Percentiles rank a stretch among this genome's conserved stretches.
These are phyloP conservation scores for Castanospermum australe DNA, from an alignment of 306 rosid species.

Conservation along the genomic window DNA sequence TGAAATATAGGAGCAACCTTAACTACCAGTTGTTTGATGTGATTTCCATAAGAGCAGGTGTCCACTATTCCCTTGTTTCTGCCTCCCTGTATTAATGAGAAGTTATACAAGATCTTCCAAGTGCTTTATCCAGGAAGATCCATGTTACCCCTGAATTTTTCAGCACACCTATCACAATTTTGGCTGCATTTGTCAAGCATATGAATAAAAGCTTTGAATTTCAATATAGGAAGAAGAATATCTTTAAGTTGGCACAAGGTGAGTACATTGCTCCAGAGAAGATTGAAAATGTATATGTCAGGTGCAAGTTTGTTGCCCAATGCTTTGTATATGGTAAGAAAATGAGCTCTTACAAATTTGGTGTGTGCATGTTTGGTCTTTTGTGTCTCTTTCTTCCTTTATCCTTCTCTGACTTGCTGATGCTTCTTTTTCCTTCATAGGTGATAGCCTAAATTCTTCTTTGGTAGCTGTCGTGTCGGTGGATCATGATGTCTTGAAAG, in stretches of 20 bases:
- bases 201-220: constrained; percentile 15
- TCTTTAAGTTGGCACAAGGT: constrained; percentile 99
- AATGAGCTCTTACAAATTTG: constrained; percentile 16
- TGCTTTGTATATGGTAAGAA: constrained; percentile 90
- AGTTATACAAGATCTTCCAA: background rate
- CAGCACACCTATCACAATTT: background rate
- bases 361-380: background rate
- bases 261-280: constrained; percentile 99
- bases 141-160: constrained; percentile 10
- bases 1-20: background rate
- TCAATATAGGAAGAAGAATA: constrained; percentile 86
- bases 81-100: background rate
- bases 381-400: background rate
- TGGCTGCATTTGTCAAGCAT: background rate
- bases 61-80: background rate
- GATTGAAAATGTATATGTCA: constrained; percentile 89
- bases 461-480: constrained; percentile 84
- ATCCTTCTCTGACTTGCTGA: constrained; percentile 27
- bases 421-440: constrained; percentile 42
- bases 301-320: constrained; percentile 84
- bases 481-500: constrained; percentile 71
- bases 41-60: background rate
- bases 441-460: constrained; percentile 90
- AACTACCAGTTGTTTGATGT: background rate
- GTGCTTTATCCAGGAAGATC: background rate